Evolutionary conservation across 139 green algal species (phyloP).

Genomic region (Auxenochlorella protothecoides): DNA sequence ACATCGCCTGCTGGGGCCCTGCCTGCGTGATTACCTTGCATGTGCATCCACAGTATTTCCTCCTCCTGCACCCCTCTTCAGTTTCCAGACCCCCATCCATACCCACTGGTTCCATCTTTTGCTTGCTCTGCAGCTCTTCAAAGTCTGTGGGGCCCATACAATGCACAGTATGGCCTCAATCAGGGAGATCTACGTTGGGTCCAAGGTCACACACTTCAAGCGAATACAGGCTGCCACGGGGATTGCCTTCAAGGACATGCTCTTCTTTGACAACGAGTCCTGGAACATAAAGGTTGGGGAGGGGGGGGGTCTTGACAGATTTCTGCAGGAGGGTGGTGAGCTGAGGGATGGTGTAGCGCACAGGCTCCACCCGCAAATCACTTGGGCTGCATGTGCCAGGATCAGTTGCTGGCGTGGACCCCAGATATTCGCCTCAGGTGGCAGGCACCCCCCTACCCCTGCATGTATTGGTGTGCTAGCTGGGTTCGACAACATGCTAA

Average conservation of each 20-base stretch:
- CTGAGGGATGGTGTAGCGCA: too few relatives aligned
- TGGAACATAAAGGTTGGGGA: constrained; percentile 3
- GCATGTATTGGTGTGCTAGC: background rate
- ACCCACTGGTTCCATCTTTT: too few relatives aligned
- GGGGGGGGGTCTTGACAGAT: background rate
- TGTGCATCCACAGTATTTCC: too few relatives aligned
- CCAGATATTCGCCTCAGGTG: background rate
- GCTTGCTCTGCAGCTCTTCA: background rate
- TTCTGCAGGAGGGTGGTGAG: background rate
- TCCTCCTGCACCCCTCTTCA: too few relatives aligned
- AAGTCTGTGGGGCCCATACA: too few relatives aligned
- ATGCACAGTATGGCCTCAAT: constrained; percentile 9
- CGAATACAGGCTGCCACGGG: constrained; percentile 39
- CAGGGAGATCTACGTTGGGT: constrained; percentile 49
- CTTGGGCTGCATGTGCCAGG: too few relatives aligned
- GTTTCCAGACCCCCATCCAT: too few relatives aligned
- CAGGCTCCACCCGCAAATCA: too few relatives aligned
- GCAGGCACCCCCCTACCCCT: background rate
- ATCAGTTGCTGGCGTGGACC: background rate
- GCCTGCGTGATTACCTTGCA: too few relatives aligned
- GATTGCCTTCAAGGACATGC: constrained; percentile 46
- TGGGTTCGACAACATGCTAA: background rate
- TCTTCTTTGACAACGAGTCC: constrained; percentile 48
- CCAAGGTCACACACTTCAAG: constrained; percentile 52
- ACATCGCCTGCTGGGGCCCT: background rate